phyloP scores from a whole-genome alignment of 2,329 filamentous ascomycete genomes.

The Claviceps spartinae region DNA sequence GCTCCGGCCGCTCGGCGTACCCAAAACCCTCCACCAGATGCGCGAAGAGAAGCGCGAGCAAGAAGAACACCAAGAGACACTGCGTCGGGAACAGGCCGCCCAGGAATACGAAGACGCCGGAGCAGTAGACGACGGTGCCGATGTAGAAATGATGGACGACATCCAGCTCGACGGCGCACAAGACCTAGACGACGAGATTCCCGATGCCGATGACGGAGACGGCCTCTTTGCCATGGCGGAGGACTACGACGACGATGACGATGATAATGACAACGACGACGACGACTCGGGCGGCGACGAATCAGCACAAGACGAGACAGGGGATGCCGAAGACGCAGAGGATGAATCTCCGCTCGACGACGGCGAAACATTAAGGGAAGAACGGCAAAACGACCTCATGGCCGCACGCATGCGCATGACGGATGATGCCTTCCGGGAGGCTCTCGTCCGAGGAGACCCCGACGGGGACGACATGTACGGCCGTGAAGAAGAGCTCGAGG shows the following conservation, averaged over 20 bases:
- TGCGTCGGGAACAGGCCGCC: constrained; percentile 56
- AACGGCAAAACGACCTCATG: constrained; percentile 35
- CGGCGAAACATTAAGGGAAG: constrained; percentile 26
- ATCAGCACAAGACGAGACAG: constrained; percentile 7
- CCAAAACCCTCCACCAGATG: constrained; percentile 81
- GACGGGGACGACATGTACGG: constrained; percentile 37
- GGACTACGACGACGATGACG: constrained; percentile 27
- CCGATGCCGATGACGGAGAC: constrained; percentile 39
- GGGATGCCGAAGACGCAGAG: constrained; percentile 23
- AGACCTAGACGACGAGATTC: constrained; percentile 63
- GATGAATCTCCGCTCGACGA: constrained; percentile 27
- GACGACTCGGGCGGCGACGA: constrained; percentile 21
- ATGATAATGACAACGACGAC: constrained; percentile 14
- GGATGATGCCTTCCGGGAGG: constrained; percentile 49
- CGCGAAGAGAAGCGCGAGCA: constrained; percentile 81
- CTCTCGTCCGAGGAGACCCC: constrained; percentile 36
- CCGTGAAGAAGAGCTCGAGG: constrained; percentile 39
- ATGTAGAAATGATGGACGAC: constrained; percentile 37
- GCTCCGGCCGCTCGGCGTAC: constrained; percentile 77
- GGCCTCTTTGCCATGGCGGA: constrained; percentile 37
- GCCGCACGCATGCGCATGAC: constrained; percentile 38
- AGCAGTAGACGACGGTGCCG: constrained; percentile 27
- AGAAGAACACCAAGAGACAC: constrained; percentile 67
- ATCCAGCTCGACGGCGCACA: constrained; percentile 40
- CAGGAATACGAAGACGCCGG: constrained; percentile 63